Percentiles rank a stretch among this genome's conserved stretches.
These are phyloP conservation scores for Lachancea nothofagi DNA, from an alignment of 805 yeast genomes.

Conservation along the genomic window DNA sequence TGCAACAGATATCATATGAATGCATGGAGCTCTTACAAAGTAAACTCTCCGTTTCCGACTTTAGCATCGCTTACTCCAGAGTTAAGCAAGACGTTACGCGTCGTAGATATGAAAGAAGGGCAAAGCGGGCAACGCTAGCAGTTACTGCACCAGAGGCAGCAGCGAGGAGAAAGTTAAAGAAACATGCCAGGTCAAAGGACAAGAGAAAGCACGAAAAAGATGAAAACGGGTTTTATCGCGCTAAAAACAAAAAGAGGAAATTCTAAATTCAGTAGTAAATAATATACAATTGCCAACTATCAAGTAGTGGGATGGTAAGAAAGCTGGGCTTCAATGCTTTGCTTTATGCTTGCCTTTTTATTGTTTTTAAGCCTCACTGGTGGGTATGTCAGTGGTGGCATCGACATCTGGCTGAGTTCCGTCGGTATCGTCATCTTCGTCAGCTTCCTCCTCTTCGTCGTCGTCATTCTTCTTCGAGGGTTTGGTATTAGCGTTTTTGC, in stretches of 20 bases:
- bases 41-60: conserved; percentile 67
- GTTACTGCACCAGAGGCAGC: conserved; percentile 74
- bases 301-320: neutral
- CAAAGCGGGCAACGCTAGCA: conserved; percentile 69
- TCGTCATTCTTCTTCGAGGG: conserved; percentile 17
- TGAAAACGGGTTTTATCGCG: conserved; percentile 67
- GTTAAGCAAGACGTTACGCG: conserved; percentile 57
- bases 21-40: conserved; percentile 61
- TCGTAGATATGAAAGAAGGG: conserved; percentile 70
- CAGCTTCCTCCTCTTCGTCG: conserved; percentile 21
- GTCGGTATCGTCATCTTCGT: conserved; percentile 16
- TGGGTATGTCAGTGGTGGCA: conserved; percentile 9
- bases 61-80: conserved; percentile 51
- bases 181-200: conserved; percentile 70
- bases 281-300: conserved; percentile 1
- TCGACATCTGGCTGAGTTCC: conserved; percentile 13
- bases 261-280: conserved; percentile 9
- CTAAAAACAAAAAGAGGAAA: conserved; percentile 47
- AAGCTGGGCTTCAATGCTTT: neutral
- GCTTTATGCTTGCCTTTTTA: too few species aligned
- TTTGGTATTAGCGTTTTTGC: conserved; percentile 14
- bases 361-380: conserved; percentile 6
- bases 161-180: conserved; percentile 71
- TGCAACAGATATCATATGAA: conserved; percentile 51
- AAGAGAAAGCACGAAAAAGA: conserved; percentile 72